Evolutionary conservation across 1,284 basidiomycete species (phyloP), one percentile per base, ranked within the genome.

Genomic region (Ustilago bromivora): DNA sequence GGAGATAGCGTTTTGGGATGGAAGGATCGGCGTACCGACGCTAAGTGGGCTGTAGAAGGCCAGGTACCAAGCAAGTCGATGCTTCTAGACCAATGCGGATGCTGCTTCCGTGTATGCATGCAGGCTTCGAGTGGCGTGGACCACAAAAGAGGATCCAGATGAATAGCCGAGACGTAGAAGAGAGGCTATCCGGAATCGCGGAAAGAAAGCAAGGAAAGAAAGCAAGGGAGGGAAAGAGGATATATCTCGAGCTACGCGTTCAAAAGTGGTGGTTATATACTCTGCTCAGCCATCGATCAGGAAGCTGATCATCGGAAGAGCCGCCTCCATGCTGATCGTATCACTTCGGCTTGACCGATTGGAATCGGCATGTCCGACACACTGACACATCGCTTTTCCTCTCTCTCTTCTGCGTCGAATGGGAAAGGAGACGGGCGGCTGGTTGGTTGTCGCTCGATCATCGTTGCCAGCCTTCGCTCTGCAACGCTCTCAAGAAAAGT

Each of bases 191-290:
- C 40, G 40, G 40, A 17, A 15, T 41, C 1, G 40, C 40, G 15
- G 15, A 13, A 15, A 41, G 13, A 46, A 7, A 11, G n/a, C n/a
- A 19, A 35, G 17, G 35, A 23, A 23, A 51, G 51, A 31, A n/a
- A 23, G 51, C n/a, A 15, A 40, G 35, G 49, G 13, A 32, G 62
- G 19, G n/a, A 36, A 61, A 58, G 49, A 40, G 63, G 70, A 72
- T 72, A 72, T 66, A 56, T 41, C 70, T n/a, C 61, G 31, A 32
- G 51, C 41, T 49, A 60, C 31, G 61, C 61, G 36, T 28, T 28
- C 23, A 28, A 36, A 7, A 17, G 31, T 34, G 35, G 43, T 23
- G 58, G 53, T 56, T 41, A 61, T 61, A 35, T 49, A 61, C 23
- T 19, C n/a, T 46, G 41, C 41, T 9, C 10, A 23, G 46, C 40